Percentiles rank a stretch among this genome's conserved stretches.
Evolutionary conservation across 1,284 basidiomycete species (phyloP).

Genomic region (Sanghuangporus weigelae): DNA sequence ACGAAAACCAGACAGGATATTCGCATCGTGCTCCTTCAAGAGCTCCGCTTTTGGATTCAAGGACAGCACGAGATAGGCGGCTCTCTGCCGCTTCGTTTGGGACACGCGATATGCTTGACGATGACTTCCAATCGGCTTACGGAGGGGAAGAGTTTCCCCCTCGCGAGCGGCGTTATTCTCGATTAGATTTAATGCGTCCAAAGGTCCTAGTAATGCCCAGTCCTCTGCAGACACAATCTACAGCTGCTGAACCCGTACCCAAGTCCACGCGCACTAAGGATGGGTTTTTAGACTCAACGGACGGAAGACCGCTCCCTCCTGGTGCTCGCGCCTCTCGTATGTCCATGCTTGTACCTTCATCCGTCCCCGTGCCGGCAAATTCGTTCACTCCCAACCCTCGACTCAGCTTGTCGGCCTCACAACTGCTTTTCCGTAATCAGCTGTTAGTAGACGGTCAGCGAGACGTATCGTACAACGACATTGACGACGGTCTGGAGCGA

Average conservation of each 20-base stretch:
- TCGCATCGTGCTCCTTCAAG: slow-evolving; percentile 4
- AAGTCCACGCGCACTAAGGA: slow-evolving; percentile 34
- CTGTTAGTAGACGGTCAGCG: slow-evolving; percentile 60
- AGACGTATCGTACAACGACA: slow-evolving; percentile 56
- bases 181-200: slow-evolving; percentile 68
- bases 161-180: slow-evolving; percentile 57
- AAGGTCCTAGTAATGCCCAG: slow-evolving; percentile 85
- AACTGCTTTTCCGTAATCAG: slow-evolving; percentile 75
- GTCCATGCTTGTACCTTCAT: slow-evolving; percentile 25
- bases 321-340: slow-evolving; percentile 54
- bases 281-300: slow-evolving; percentile 58
- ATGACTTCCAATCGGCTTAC: slow-evolving; percentile 41
- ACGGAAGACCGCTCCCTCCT: slow-evolving; percentile 65
- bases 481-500: slow-evolving; percentile 52
- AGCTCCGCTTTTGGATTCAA: slow-evolving; percentile 10
- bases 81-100: slow-evolving; percentile 42
- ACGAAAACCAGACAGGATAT: slow-evolving; percentile 11
- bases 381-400: slow-evolving; percentile 75
- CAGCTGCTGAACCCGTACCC: slow-evolving; percentile 25
- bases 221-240: slow-evolving; percentile 56
- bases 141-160: slow-evolving; percentile 28
- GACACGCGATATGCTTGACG: slow-evolving; percentile 55
- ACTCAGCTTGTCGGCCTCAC: slow-evolving; percentile 64
- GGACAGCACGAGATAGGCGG: slow-evolving; percentile 4
- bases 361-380: slow-evolving; percentile 50